These are phyloP conservation scores for Zymoseptoria brevis DNA, from an alignment of 2,329 filamentous ascomycete species.

Conservation along the genomic window DNA sequence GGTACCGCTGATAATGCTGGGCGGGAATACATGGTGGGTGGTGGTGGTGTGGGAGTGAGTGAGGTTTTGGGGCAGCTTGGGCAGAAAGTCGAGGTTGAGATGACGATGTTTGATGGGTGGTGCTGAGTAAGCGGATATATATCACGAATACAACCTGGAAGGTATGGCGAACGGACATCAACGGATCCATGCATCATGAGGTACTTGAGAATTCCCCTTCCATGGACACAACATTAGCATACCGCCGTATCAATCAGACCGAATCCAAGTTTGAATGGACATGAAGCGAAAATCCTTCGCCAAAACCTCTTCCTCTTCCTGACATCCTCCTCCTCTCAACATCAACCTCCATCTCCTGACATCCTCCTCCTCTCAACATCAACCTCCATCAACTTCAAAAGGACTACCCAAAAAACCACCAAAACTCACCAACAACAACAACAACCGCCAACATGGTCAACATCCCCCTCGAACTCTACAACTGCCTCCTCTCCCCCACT, in stretches of 20 bases:
- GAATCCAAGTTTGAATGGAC: no score
- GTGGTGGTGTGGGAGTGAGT: constrained; percentile 4
- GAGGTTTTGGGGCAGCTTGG: not conserved
- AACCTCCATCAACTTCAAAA: not conserved
- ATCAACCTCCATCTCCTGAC: not conserved
- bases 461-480: not conserved
- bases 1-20: constrained; percentile 23
- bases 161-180: no score
- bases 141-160: no score
- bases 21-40: constrained; percentile 24
- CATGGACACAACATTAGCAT: no score
- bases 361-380: not conserved
- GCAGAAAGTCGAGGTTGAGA: constrained; percentile 4
- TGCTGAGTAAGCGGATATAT: not conserved
- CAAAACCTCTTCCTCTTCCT: not conserved
- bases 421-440: not conserved
- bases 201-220: no score
- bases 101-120: constrained; percentile 2
- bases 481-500: not conserved
- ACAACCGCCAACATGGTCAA: not conserved
- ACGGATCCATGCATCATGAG: not conserved
- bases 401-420: not conserved
- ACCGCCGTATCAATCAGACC: no score
- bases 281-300: no score
- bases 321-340: not conserved